These are phyloP conservation scores for Cladosporium sp. DNA, from an alignment of 2,329 filamentous ascomycete species.

Conservation along the genomic window DNA sequence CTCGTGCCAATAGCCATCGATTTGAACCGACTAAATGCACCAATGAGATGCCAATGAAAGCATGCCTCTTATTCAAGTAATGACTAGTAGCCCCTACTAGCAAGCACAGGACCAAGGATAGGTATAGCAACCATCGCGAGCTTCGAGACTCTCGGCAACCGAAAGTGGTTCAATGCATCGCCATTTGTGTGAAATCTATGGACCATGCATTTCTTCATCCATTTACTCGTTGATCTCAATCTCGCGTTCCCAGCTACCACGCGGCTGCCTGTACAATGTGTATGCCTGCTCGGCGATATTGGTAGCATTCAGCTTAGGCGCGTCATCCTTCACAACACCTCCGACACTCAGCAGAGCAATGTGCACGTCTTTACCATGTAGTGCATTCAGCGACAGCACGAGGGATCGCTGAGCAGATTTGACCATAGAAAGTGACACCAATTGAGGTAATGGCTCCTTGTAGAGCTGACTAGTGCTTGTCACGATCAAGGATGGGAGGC, in stretches of 20 bases:
- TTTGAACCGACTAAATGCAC: too few species aligned
- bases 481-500: constrained; percentile 47
- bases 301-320: constrained; percentile 41
- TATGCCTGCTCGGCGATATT: constrained; percentile 46
- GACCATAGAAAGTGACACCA: constrained; percentile 48
- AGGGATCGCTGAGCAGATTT: constrained; percentile 52
- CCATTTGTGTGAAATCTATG: too few species aligned
- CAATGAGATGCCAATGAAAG: too few species aligned
- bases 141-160: too few species aligned
- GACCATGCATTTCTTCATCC: too few species aligned
- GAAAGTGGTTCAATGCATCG: too few species aligned
- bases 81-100: too few species aligned
- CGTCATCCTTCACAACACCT: constrained; percentile 39
- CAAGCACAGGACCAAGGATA: too few species aligned
- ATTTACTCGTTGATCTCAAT: constrained; percentile 33
- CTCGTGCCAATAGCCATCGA: too few species aligned
- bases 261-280: constrained; percentile 40
- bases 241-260: constrained; percentile 36
- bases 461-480: constrained; percentile 46
- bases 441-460: constrained; percentile 42
- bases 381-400: constrained; percentile 41
- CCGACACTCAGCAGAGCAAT: constrained; percentile 46
- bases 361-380: constrained; percentile 43
- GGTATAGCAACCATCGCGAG: too few species aligned
- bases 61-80: too few species aligned